phyloP scores from a whole-genome alignment of 2,329 filamentous ascomycete species.

The Fusarium sp. region DNA sequence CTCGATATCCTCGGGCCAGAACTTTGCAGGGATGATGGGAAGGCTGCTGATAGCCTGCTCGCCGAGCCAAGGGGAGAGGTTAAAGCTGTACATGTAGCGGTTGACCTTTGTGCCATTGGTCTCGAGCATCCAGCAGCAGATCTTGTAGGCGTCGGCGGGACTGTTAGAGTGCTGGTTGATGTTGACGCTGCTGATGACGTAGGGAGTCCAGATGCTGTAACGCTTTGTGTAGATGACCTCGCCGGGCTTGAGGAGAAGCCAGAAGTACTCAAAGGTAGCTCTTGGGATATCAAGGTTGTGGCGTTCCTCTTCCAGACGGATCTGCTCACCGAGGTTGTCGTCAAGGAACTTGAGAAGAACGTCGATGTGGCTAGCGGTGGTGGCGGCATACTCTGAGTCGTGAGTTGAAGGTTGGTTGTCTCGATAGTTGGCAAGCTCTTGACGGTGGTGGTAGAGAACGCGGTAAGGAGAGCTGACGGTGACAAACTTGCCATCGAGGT shows the following conservation, averaged over 20 bases:
- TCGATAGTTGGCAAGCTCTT: constrained; percentile 57
- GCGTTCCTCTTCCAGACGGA: constrained; percentile 56
- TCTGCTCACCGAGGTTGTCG: constrained; percentile 51
- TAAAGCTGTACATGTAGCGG: constrained; percentile 54
- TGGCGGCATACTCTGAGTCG: constrained; percentile 54
- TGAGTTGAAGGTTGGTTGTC: constrained; percentile 56
- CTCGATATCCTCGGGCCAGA: constrained; percentile 54
- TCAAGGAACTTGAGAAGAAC: constrained; percentile 59
- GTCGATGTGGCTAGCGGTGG: constrained; percentile 59
- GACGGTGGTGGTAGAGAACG: constrained; percentile 61
- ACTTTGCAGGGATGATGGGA: constrained; percentile 57
- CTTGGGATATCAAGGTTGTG: constrained; percentile 53
- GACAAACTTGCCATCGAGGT: constrained; percentile 52
- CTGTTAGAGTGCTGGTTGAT: constrained; percentile 20
- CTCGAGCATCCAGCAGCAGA: constrained; percentile 59
- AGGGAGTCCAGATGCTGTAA: constrained; percentile 56
- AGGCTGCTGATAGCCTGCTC: constrained; percentile 58
- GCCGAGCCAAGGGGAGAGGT: constrained; percentile 55
- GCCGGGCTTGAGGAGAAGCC: constrained; percentile 61
- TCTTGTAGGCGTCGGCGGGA: constrained; percentile 36
- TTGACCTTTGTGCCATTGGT: constrained; percentile 50
- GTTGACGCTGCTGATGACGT: constrained; percentile 54
- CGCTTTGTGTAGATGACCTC: constrained; percentile 58
- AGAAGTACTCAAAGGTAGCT: constrained; percentile 60
- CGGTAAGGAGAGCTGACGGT: constrained; percentile 60